Base-by-base conservation (phyloP, 768 basidiomycete genomes). In the Lentinula sp. region DNA sequence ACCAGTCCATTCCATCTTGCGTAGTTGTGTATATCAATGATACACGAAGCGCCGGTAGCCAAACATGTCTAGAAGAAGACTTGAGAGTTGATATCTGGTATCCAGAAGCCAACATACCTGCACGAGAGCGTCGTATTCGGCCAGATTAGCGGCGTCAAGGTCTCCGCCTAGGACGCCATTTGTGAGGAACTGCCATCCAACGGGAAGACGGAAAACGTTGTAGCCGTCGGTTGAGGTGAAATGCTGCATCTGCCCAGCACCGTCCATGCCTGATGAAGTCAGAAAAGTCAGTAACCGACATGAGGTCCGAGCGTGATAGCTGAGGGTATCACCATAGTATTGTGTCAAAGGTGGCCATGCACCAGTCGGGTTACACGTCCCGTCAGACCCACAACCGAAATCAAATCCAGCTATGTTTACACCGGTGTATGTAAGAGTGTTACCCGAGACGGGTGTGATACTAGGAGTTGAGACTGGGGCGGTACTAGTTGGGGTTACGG, bases 11-110 rank as follows among this genome's bases (percentile, higher is more conserved):
- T 74, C 73, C 76, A 86, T 34, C 85, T 73, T 23, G 83, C 85
- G 59, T 85, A 85, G 69, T 85, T 86, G 70, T 84, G 84, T 43
- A 81, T 75, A 69, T 86, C 85, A 54, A 87, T 76, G 64, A 80
- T 80, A 61, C 80, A 86, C 49, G 70, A 73, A 13, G 82, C 80
- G 0, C 84, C 83, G 2, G 80, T 78, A 6, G 62, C 67, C 64
- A 86, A 68, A 65, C 80, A 80, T 1, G 71, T 69, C 71, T 9
- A 15, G 16, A 16, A 32, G 4, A 61, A 35, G 10, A 28, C 28
- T 28, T 28, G 28, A 16, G 18, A 61, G 21, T 61, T 69, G 1
- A 62, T 28, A 35, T 3, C 7, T 48, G 6, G 8, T 48, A 23
- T n/a, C 9, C 21, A 23, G 9, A 48, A 11, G 3, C 16, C 8